These are phyloP conservation scores for Sanghuangporus sanghuang DNA, from an alignment of 1,284 basidiomycete species.

Conservation along the genomic window DNA sequence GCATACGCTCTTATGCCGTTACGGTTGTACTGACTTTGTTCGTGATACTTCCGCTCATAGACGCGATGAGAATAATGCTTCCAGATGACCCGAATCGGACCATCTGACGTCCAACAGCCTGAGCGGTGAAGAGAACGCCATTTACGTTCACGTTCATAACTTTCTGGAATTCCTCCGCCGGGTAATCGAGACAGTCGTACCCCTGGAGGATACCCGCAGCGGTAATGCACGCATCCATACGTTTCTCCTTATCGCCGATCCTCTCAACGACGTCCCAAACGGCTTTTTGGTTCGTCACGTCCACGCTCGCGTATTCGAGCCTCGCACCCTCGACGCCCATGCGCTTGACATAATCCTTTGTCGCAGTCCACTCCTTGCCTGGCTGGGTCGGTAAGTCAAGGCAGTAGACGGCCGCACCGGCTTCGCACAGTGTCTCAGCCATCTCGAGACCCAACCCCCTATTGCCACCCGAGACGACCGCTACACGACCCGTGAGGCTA, in stretches of 20 bases:
- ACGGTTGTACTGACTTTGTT: slow-evolving; percentile 50
- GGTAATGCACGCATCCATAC: slow-evolving; percentile 71
- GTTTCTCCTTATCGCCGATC: slow-evolving; percentile 57
- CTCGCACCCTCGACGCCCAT: slow-evolving; percentile 36
- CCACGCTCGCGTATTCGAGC: slow-evolving; percentile 61
- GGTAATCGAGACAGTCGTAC: slow-evolving; percentile 66
- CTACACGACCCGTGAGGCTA: slow-evolving; percentile 67
- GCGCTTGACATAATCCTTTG: slow-evolving; percentile 45
- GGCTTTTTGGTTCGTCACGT: slow-evolving; percentile 56
- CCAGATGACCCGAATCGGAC: slow-evolving; percentile 62
- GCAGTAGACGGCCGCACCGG: slow-evolving; percentile 74
- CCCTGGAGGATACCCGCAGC: slow-evolving; percentile 72
- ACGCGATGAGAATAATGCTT: slow-evolving; percentile 80
- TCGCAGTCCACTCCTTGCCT: slow-evolving; percentile 59
- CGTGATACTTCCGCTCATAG: slow-evolving; percentile 83
- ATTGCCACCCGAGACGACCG: slow-evolving; percentile 73
- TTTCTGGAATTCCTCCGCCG: slow-evolving; percentile 64
- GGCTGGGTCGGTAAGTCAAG: slow-evolving; percentile 66
- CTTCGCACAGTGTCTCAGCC: slow-evolving; percentile 72
- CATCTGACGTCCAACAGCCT: slow-evolving; percentile 78
- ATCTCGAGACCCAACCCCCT: slow-evolving; percentile 82
- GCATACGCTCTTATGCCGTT: background rate
- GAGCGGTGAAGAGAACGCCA: slow-evolving; percentile 74
- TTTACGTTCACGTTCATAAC: slow-evolving; percentile 73
- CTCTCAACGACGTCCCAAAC: slow-evolving; percentile 37